Evolutionary conservation across 495 filamentous ascomycete species (phyloP), one percentile per base, ranked within the genome.

Genomic region (Cryomyces antarcticus): DNA sequence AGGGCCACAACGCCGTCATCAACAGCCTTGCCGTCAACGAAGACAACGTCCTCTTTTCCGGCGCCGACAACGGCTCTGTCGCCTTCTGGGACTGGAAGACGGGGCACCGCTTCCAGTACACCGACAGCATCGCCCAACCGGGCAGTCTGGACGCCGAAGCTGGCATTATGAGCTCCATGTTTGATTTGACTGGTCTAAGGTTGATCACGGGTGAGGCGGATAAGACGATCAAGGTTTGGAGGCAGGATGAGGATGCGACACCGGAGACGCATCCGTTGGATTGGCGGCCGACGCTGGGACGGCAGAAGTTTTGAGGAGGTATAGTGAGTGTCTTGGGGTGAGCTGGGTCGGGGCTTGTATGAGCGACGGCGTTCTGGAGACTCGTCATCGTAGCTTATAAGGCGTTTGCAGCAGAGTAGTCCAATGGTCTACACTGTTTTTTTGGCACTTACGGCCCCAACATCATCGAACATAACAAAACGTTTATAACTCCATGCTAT

Each of bases 41-140:
- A 47, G 83, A 94, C 54, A 86, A 93, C 52, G 82, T 96, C 7
- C 61, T 96, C 28, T 95, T 96, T 62, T 92, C 86, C 7, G 92
- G 92, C 7, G 88, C 80, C 39, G 92, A 99, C 49, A 92, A 96
- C 53, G 92, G 92, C 36, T 87, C 82, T 42, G 89, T 96, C 70
- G 80, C 74, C 50, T 96, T 99, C 69, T 99, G 85, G 81, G 92
- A 99, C 60, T 99, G 92, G 92, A 96, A 96, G 66, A 83, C 86
- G 3, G 92, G 92, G 0, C 72, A 96, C 53, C 69, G 79, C 17
- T 96, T 84, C 62, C 92, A 99, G 61, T 68, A 70, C 7, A 63
- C 86, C 7, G 84, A 96, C 40, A 92, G 81, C 5, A 84, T 78
- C 7, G 89, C 89, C 1, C 92, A 99, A 61, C 92, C 92, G 0